Evolutionary conservation across 768 basidiomycete genomes (phyloP), one percentile per base, ranked within the genome.

Genomic region (Saitozyma podzolica): DNA sequence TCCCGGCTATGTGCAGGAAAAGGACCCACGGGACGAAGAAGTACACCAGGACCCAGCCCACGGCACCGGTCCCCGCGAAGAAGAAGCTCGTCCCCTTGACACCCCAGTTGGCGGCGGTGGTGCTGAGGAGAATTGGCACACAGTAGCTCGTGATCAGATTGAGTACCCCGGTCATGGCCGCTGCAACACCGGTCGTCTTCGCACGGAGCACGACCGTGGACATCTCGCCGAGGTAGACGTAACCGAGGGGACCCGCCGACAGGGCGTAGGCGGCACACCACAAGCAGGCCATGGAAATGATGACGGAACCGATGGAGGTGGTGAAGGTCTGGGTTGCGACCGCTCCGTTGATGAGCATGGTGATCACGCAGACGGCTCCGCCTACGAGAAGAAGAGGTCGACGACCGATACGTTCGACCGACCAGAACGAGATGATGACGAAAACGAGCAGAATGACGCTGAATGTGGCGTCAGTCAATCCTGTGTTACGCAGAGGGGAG

Each of bases 341-440:
- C 0, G 37, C 20, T 10, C 17, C 52, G 37, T 63, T 49, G 0
- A 61, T 50, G 16, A 62, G 20, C 47, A 61, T 40, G 50, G 43
- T 50, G 50, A 54, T 37, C 10, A 56, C 52, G 40, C 54, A 50
- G 39, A 48, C 45, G 14, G 49, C 19, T 3, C 61, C 61, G 20
- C 67, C 67, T n/a, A 41, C 41, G 19, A 69, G 47, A 20, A 69
- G 61, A 10, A 64, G 19, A 3, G 53, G 49, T 40, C 67, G 56
- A 42, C 67, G 63, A 6, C 67, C 67, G 42, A 69, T 47, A 2
- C 37, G 6, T 8, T 69, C 67, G 56, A 65, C 40, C 14, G 50
- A 17, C 49, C 54, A 65, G 55, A 61, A 61, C 20, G 51, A 55
- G 39, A 42, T 16, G 55, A 61, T 29, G 50, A 64, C 55, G 50